A percentile compares a stretch with the other conserved stretches of the same genome.
phyloP scores from a whole-genome alignment of 768 basidiomycete genomes.

The Podaxis sp. region DNA sequence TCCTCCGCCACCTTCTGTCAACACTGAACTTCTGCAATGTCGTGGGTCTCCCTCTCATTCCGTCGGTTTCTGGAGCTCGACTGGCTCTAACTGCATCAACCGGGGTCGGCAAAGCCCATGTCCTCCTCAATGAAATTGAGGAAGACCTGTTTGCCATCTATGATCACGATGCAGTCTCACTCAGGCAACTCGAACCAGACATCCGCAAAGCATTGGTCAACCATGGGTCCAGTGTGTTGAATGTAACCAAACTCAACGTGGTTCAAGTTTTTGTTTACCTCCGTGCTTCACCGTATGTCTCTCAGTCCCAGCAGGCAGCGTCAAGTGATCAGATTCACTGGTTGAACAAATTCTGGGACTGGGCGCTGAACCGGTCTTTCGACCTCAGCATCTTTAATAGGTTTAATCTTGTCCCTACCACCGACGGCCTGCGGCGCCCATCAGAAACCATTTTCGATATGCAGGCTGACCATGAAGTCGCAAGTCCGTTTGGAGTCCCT shows the following conservation, averaged over 20 bases:
- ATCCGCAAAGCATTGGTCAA: background rate
- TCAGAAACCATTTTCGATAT: conserved; percentile 30
- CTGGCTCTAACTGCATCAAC: conserved; percentile 11
- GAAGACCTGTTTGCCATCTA: conserved; percentile 1
- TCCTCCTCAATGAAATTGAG: conserved; percentile 26
- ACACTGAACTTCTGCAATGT: conserved; percentile 30
- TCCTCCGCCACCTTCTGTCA: conserved; percentile 38
- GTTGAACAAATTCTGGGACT: conserved; percentile 43
- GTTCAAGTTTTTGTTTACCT: conserved; percentile 31
- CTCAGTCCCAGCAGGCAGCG: background rate
- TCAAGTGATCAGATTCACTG: conserved; percentile 27
- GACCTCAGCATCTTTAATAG: conserved; percentile 12
- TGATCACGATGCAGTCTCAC: background rate
- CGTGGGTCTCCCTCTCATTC: conserved; percentile 38
- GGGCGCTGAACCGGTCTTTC: conserved; percentile 31
- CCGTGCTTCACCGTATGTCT: background rate
- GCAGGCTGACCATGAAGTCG: background rate
- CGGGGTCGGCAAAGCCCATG: conserved; percentile 15
- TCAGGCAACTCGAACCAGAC: background rate
- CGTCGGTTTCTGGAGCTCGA: conserved; percentile 26
- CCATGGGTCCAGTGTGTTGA: conserved; percentile 28
- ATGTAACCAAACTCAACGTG: conserved; percentile 29
- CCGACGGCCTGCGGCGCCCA: conserved; percentile 25
- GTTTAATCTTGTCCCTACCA: conserved; percentile 34
- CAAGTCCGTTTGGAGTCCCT: conserved; percentile 26